Conservation (phyloP, 257 asterid genomes). For the Ajuga chamaepitys region DNA sequence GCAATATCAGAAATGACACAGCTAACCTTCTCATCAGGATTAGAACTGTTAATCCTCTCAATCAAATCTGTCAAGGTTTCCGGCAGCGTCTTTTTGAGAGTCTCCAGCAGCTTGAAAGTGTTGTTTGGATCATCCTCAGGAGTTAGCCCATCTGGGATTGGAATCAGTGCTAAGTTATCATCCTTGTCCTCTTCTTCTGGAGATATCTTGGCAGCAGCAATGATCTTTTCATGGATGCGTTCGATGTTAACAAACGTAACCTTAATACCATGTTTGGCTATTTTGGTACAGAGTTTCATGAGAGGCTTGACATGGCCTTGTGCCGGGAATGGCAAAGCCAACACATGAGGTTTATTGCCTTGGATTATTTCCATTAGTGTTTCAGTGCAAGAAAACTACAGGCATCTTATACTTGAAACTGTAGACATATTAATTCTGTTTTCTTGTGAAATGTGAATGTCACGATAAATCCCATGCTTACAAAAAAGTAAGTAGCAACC, state of each 20-base stretch:
- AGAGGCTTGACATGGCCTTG: constrained; percentile 12
- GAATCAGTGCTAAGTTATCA: background rate
- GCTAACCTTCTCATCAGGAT: constrained; percentile 16
- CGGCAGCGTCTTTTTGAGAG: constrained; percentile 16
- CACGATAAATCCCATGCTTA: too few relatives aligned
- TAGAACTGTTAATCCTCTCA: constrained; percentile 4
- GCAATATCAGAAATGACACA: constrained; percentile 35
- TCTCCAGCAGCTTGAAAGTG: background rate
- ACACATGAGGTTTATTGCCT: background rate
- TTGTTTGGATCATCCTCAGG: constrained; percentile 13
- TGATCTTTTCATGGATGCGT: background rate
- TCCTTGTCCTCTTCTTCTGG: background rate
- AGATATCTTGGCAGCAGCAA: background rate
- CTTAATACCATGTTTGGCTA: constrained; percentile 14
- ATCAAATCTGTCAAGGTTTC: constrained; percentile 16
- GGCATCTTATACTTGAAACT: too few relatives aligned
- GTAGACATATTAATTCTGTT: too few relatives aligned
- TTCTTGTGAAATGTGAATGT: too few relatives aligned
- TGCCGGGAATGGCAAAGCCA: background rate
- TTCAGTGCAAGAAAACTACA: too few relatives aligned
- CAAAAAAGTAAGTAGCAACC: too few relatives aligned
- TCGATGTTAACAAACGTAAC: constrained; percentile 1
- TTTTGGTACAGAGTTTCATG: background rate
- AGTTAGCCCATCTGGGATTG: constrained; percentile 1
- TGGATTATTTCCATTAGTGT: too few relatives aligned